Evolutionary conservation across 371 early-diverging fungal species (phyloP).

Genomic region (Mucor racemosus): DNA sequence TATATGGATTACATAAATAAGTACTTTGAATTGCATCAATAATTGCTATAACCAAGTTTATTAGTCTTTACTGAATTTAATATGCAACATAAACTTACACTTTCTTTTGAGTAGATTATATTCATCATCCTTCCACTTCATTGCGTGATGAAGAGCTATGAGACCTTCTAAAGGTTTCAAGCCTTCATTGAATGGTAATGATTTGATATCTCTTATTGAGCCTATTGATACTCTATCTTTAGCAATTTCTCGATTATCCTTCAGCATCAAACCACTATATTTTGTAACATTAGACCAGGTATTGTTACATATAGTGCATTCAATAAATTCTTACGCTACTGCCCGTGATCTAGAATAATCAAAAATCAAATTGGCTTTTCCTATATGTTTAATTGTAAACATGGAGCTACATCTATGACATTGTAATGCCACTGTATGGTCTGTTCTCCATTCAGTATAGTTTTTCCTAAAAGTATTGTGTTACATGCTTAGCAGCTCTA

Average conservation of each 20-base stretch:
- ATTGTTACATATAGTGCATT: too few relatives aligned
- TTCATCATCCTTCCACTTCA: not conserved
- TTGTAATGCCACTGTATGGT: too few relatives aligned
- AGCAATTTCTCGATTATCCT: not conserved
- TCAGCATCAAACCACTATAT: too few relatives aligned
- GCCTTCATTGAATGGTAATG: constrained; percentile 7
- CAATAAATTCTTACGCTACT: not conserved
- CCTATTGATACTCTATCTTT: not conserved
- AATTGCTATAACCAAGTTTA: too few relatives aligned
- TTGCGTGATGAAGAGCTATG: not conserved
- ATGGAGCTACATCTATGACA: constrained; percentile 3
- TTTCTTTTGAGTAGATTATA: not conserved
- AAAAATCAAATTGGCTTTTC: constrained; percentile 12
- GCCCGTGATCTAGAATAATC: not conserved
- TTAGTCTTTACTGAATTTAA: too few relatives aligned
- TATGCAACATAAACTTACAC: too few relatives aligned
- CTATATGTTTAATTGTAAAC: constrained; percentile 16
- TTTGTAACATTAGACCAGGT: not conserved
- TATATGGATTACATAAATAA: constrained; percentile 18
- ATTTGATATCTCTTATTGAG: not conserved
- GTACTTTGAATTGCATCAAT: constrained; percentile 15
- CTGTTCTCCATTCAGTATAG: constrained; percentile 20
- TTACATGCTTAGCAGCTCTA: not conserved
- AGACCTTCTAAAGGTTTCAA: not conserved
- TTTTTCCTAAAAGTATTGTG: constrained; percentile 7